Base-by-base conservation (phyloP, 805 yeast genomes). In the Kuraishia ogatae region DNA sequence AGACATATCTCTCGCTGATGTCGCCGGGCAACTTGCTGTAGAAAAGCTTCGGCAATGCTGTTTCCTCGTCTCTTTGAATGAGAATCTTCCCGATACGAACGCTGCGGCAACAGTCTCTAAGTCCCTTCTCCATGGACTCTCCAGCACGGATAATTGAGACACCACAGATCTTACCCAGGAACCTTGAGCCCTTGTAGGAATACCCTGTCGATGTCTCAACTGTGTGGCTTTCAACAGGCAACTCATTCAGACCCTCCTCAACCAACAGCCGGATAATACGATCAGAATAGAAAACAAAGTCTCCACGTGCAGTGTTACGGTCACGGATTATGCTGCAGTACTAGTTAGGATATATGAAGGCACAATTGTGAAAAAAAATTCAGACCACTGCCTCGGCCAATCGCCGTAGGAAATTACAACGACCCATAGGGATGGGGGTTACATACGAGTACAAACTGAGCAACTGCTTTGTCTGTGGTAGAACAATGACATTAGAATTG, bases 91-190 rank as follows among this genome's bases (percentile, higher is more conserved):
- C 99, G 58, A 94, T 88, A 66, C 98, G 80, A 46, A 94, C 99
- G 11, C 96, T 87, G 61, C 99, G 81, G 70, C 98, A 91, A 72
- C 99, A 93, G 69, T 93, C 98, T 70, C 99, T 83, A 60, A 94
- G 77, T 39, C 98, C 99, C 78, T 90, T 96, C 72, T 94, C 99
- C 99, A 94, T 94, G 50, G 96, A 87, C 71, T 94, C 99, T 61
- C 99, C 99, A 4, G 99, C 99, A 68, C 99, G 81, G 64, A 94
- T 96, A 67, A 94, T 94, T 19, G 97, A 90, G 43, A 94, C 99
- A 61, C 99, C 99, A 69, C 98, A 93, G 58, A 94, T 94, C 71
- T 89, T 91, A 50, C 99, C 98, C 64, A 82, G 73, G 69, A 93
- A 93, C 57, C 78, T 76, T 56, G 86, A 85, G 15, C 99, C 99